These are phyloP conservation scores for Pythium vanterpoolii DNA, from an alignment of 352 stramenopile species.

Conservation along the genomic window DNA sequence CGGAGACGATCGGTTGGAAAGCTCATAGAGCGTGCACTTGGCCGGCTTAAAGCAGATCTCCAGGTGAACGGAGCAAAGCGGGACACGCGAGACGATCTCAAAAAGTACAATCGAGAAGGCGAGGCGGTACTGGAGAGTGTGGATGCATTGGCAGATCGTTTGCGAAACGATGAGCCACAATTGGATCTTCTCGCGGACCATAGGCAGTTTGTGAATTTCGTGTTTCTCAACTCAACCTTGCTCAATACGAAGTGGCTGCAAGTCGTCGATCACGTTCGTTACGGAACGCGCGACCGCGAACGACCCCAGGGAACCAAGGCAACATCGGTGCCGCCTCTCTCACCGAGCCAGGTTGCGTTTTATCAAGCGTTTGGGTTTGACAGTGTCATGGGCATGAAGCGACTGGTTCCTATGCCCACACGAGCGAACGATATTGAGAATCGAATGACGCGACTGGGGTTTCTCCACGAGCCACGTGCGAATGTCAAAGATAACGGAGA, in stretches of 20 bases:
- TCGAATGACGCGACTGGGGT: constrained; percentile 41
- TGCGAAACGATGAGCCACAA: constrained; percentile 30
- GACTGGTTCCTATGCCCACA: constrained; percentile 29
- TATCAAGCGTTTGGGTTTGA: constrained; percentile 39
- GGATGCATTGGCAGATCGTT: constrained; percentile 34
- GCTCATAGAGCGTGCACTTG: constrained; percentile 17
- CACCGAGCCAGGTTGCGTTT: constrained; percentile 22
- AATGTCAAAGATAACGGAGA: constrained; percentile 12
- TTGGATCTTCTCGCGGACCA: constrained; percentile 45
- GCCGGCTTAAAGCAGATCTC: constrained; percentile 18
- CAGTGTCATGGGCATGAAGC: neutral
- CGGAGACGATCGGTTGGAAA: neutral
- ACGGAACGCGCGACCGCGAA: constrained; percentile 18
- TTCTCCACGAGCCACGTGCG: constrained; percentile 28
- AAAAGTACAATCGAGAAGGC: neutral
- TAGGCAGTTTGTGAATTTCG: constrained; percentile 54
- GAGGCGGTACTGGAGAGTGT: constrained; percentile 11
- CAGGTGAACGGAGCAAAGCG: neutral
- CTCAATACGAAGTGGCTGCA: constrained; percentile 47
- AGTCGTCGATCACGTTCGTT: constrained; percentile 43
- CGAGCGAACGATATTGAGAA: constrained; percentile 42
- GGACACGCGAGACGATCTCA: neutral
- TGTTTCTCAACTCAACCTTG: constrained; percentile 48
- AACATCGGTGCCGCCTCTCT: neutral
- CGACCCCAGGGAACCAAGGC: neutral